These are phyloP conservation scores for Aspergillus sclerotiicarbonarius DNA, from an alignment of 495 filamentous ascomycete species.

Conservation along the genomic window DNA sequence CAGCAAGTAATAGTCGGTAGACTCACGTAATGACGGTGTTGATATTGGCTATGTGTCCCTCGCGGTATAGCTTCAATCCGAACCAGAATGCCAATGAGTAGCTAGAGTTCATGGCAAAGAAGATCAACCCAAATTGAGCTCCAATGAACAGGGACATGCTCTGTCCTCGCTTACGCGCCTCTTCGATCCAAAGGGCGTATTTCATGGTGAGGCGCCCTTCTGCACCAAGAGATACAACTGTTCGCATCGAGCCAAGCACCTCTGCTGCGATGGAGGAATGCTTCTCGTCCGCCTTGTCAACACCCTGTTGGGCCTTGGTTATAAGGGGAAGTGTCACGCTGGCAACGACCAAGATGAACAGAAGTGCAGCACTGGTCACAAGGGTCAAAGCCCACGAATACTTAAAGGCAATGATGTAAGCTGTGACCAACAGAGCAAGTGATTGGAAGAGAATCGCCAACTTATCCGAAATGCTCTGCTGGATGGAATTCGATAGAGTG, in stretches of 20 bases:
- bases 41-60: slow-evolving; percentile 35
- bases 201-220: slow-evolving; percentile 34
- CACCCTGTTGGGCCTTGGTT: slow-evolving; percentile 33
- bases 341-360: slow-evolving; percentile 37
- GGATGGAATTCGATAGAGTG: slow-evolving; percentile 60
- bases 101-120: slow-evolving; percentile 45
- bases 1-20: slow-evolving; percentile 3
- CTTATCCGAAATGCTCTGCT: slow-evolving; percentile 65
- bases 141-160: slow-evolving; percentile 25
- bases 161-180: slow-evolving; percentile 53
- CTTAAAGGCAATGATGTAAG: slow-evolving; percentile 50
- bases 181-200: slow-evolving; percentile 53
- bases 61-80: slow-evolving; percentile 40
- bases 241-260: slow-evolving; percentile 47
- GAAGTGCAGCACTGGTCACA: slow-evolving; percentile 36
- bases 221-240: slow-evolving; percentile 54
- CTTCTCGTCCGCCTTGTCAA: slow-evolving; percentile 28
- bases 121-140: slow-evolving; percentile 29
- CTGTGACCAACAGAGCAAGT: slow-evolving; percentile 47
- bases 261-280: slow-evolving; percentile 48
- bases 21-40: slow-evolving; percentile 50
- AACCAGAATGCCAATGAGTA: slow-evolving; percentile 55
- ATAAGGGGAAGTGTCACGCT: slow-evolving; percentile 36
- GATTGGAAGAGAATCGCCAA: slow-evolving; percentile 49
- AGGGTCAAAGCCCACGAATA: slow-evolving; percentile 50